Conservation (phyloP, 495 filamentous ascomycete genomes). For the Evansstolkia leycettana region DNA sequence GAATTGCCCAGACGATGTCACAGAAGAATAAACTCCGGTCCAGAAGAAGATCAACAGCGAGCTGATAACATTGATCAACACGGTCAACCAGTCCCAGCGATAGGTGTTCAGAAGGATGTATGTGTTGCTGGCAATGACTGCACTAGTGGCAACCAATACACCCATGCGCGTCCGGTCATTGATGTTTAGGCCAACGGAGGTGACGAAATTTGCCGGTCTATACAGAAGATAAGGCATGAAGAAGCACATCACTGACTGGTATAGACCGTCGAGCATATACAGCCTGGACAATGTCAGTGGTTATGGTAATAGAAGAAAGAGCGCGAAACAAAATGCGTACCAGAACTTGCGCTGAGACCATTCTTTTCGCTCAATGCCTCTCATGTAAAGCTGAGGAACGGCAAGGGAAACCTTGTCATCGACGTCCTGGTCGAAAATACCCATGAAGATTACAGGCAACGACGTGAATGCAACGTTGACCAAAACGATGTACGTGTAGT, state of each 20-base stretch:
- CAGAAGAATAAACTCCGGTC: conserved; percentile 83
- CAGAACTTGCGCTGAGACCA: conserved; percentile 98
- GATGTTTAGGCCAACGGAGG: conserved; percentile 55
- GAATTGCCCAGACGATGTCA: conserved; percentile 53
- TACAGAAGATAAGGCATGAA: conserved; percentile 85
- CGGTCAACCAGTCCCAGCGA: conserved; percentile 92
- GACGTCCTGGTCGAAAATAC: conserved; percentile 95
- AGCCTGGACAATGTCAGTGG: conserved; percentile 42
- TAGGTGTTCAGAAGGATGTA: conserved; percentile 96
- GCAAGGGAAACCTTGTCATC: conserved; percentile 85
- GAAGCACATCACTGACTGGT: conserved; percentile 86
- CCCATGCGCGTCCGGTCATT: conserved; percentile 73
- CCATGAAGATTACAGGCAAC: conserved; percentile 88
- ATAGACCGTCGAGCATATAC: conserved; percentile 91
- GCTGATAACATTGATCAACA: conserved; percentile 69
- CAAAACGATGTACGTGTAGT: conserved; percentile 92
- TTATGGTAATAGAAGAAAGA: neutral
- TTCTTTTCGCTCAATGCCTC: conserved; percentile 92
- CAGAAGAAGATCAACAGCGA: conserved; percentile 87
- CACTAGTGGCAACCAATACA: conserved; percentile 63
- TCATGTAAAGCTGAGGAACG: conserved; percentile 88
- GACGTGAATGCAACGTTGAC: conserved; percentile 98
- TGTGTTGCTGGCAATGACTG: conserved; percentile 71
- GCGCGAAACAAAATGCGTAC: conserved; percentile 42
- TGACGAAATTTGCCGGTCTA: conserved; percentile 49